phyloP scores from a whole-genome alignment of 2,329 filamentous ascomycete species.

The Fusarium sp. region DNA sequence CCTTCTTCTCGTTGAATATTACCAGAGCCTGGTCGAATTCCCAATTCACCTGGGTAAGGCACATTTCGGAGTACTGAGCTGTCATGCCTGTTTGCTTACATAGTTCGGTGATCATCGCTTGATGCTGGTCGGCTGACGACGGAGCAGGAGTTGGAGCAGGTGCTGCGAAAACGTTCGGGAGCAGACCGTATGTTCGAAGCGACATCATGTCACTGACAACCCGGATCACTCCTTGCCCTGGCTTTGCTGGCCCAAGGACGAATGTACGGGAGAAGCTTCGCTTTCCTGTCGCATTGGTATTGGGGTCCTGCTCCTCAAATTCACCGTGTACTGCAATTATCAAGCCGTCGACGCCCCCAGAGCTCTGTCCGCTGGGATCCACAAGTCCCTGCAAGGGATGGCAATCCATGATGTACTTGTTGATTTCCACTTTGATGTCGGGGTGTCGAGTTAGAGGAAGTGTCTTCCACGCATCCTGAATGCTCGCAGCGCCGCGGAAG shows the following conservation, averaged over 20 bases:
- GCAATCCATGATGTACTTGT: slow-evolving; percentile 86
- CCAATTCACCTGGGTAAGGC: slow-evolving; percentile 83
- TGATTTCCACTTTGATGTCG: slow-evolving; percentile 71
- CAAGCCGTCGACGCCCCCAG: slow-evolving; percentile 78
- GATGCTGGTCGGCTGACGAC: slow-evolving; percentile 59
- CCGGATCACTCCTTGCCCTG: slow-evolving; percentile 72
- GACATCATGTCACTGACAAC: slow-evolving; percentile 84
- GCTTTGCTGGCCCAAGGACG: slow-evolving; percentile 78
- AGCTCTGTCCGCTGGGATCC: slow-evolving; percentile 73
- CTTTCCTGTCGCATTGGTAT: slow-evolving; percentile 66
- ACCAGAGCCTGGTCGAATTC: slow-evolving; percentile 79
- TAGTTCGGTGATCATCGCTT: slow-evolving; percentile 79
- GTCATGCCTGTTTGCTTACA: slow-evolving; percentile 85
- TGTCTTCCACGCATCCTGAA: slow-evolving; percentile 74
- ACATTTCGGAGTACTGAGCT: slow-evolving; percentile 80
- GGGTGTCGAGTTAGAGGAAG: slow-evolving; percentile 82
- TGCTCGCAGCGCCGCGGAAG: slow-evolving; percentile 71
- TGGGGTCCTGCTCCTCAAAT: slow-evolving; percentile 77
- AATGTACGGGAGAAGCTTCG: slow-evolving; percentile 88
- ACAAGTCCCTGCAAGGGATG: slow-evolving; percentile 77
- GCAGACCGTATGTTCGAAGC: slow-evolving; percentile 71
- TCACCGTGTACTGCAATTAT: slow-evolving; percentile 84
- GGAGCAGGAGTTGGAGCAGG: slow-evolving; percentile 38
- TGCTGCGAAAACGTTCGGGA: slow-evolving; percentile 57
- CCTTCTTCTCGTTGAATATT: slow-evolving; percentile 81